These are phyloP conservation scores for Globisporangium barbulae DNA, from an alignment of 352 stramenopile genomes.

Conservation along the genomic window DNA sequence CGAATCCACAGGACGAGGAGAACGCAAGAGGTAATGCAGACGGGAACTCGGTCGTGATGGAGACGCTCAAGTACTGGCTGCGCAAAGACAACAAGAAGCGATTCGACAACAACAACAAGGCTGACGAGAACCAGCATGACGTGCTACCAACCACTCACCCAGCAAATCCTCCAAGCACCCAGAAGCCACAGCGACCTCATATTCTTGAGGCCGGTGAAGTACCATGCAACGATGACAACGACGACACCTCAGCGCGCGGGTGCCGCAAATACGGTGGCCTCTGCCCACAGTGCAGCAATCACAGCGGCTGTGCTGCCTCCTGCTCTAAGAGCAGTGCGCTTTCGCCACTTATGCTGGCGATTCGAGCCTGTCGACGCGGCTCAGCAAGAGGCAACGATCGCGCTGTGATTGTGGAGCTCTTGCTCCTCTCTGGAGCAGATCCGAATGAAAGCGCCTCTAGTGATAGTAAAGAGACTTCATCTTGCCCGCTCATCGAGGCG, in stretches of 20 bases:
- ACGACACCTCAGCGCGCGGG: background rate
- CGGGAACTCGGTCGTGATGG: constrained; percentile 4
- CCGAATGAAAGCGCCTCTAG: constrained; percentile 13
- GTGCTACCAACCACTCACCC: background rate
- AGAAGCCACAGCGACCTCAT: background rate
- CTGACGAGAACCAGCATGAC: background rate
- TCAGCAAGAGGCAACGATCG: background rate
- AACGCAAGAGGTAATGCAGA: background rate
- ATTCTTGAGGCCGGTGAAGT: background rate
- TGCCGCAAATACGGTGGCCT: constrained; percentile 28
- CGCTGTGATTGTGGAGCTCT: constrained; percentile 24
- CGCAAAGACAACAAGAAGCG: background rate
- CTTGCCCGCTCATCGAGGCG: constrained; percentile 21
- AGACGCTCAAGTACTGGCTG: constrained; percentile 17
- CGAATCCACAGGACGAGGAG: background rate
- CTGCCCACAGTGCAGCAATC: constrained; percentile 16
- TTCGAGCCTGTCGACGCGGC: constrained; percentile 23
- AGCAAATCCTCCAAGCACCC: background rate
- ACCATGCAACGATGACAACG: background rate
- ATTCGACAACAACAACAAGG: background rate
- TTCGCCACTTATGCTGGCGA: constrained; percentile 30
- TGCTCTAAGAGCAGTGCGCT: background rate
- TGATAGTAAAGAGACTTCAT: background rate
- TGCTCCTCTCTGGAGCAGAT: constrained; percentile 26
- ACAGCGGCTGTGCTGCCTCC: background rate